A percentile compares a stretch with the other conserved stretches of the same genome.
Conservation (phyloP, 495 filamentous ascomycete species). For the Peziza echinospora region DNA sequence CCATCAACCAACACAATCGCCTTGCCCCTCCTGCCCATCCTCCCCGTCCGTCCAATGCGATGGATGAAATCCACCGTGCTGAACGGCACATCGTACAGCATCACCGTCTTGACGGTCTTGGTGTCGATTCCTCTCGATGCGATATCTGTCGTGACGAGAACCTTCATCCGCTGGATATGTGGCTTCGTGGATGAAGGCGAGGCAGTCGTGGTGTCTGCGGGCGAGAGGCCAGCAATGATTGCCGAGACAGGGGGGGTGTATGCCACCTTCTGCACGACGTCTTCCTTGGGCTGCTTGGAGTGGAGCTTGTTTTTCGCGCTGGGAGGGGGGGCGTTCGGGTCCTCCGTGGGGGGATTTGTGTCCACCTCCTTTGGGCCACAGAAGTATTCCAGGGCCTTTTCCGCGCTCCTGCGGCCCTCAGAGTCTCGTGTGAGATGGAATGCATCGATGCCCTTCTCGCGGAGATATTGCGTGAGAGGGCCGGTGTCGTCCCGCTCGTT, state of each 20-base stretch:
- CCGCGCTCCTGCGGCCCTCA: constrained; percentile 42
- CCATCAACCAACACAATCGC: constrained; percentile 80
- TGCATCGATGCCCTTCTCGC: constrained; percentile 69
- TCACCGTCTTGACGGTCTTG: constrained; percentile 68
- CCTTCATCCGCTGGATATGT: constrained; percentile 44
- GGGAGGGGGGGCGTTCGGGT: too few relatives aligned
- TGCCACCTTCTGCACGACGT: not conserved
- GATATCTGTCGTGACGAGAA: constrained; percentile 83
- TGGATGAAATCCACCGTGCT: constrained; percentile 95
- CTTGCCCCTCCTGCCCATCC: constrained; percentile 78
- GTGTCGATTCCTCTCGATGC: constrained; percentile 89
- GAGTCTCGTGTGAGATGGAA: constrained; percentile 64
- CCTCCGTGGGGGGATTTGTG: not conserved
- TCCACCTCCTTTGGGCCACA: constrained; percentile 24
- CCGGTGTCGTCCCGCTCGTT: constrained; percentile 82
- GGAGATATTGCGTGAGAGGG: constrained; percentile 59
- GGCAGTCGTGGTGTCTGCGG: not conserved
- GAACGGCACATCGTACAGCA: constrained; percentile 89
- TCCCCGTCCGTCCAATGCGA: constrained; percentile 67
- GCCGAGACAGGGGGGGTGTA: too few relatives aligned
- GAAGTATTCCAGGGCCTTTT: constrained; percentile 55
- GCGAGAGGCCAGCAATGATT: constrained; percentile 3
- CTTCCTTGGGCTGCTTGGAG: constrained; percentile 3
- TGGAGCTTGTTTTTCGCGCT: constrained; percentile 22
- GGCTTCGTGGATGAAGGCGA: too few relatives aligned